These are phyloP conservation scores for Diplodia scrobiculata DNA, from an alignment of 2,329 filamentous ascomycete genomes.

Conservation along the genomic window DNA sequence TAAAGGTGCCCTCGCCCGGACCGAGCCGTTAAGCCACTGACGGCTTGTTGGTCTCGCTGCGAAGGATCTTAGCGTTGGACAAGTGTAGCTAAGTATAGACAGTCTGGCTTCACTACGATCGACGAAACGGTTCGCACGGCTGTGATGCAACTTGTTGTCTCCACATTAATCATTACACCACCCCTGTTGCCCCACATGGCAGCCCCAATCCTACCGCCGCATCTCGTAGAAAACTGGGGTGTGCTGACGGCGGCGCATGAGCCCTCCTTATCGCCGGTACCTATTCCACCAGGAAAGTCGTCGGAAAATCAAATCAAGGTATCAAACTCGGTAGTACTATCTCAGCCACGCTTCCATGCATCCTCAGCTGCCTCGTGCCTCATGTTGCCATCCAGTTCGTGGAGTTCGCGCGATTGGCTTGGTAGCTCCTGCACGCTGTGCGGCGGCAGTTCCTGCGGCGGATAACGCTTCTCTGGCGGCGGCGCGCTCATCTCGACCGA, in stretches of 20 bases:
- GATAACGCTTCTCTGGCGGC: not conserved
- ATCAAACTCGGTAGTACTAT: not conserved
- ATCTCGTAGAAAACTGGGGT: not conserved
- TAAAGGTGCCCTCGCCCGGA: not conserved
- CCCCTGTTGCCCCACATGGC: not conserved
- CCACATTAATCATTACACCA: not conserved
- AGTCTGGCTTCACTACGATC: not conserved
- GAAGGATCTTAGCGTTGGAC: not conserved
- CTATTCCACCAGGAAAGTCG: too few relatives aligned
- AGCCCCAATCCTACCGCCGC: not conserved
- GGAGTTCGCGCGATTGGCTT: not conserved
- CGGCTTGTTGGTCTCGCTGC: not conserved
- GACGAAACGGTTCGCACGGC: not conserved
- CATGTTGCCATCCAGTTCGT: not conserved
- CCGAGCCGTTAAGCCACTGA: not conserved
- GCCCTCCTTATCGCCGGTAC: too few relatives aligned
- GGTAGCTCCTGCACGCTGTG: not conserved
- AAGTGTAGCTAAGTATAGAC: conserved; percentile 1
- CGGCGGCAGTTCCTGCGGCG: not conserved
- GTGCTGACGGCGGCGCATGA: too few relatives aligned
- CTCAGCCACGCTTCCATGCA: not conserved
- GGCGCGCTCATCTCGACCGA: not conserved
- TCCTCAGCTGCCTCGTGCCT: not conserved
- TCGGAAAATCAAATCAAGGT: not conserved
- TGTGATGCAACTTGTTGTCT: not conserved